Conservation (phyloP, 208 protist genomes). For the Acanthamoeba sp. region DNA sequence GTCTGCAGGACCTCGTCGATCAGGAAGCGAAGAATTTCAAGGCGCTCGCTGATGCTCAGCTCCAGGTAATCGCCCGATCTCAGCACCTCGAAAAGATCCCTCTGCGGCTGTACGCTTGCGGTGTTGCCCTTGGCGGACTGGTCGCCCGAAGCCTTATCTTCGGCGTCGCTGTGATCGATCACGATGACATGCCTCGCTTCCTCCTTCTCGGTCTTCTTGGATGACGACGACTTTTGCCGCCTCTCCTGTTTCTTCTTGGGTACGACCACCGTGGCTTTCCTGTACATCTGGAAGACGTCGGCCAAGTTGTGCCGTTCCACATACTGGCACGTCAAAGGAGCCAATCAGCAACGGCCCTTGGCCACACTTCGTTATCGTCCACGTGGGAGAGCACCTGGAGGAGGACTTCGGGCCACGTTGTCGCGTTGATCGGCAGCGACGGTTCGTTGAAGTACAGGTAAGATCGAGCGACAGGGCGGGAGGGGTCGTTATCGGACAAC, state of each 20-base stretch:
- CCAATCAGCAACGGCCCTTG: no score
- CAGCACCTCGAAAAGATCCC: neutral
- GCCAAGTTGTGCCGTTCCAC: neutral
- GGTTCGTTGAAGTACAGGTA: neutral
- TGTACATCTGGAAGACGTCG: neutral
- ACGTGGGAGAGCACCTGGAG: neutral
- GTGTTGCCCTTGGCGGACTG: no score
- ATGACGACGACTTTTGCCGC: no score
- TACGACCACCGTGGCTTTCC: neutral
- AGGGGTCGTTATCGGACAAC: neutral
- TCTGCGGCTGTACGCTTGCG: no score
- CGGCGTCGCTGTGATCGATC: no score
- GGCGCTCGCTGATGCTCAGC: neutral
- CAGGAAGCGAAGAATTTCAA: neutral
- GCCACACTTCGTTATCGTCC: no score
- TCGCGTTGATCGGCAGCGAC: neutral
- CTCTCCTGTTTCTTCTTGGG: neutral
- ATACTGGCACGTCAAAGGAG: neutral
- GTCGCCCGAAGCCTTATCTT: no score
- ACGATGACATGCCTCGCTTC: neutral
- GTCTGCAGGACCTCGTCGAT: slow-evolving; percentile 5
- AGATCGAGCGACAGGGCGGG: neutral
- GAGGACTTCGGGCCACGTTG: slow-evolving; percentile 9
- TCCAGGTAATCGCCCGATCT: neutral
- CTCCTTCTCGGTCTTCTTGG: neutral